phyloP scores from a whole-genome alignment of 441 rosid genomes.

The Gossypium laxum region DNA sequence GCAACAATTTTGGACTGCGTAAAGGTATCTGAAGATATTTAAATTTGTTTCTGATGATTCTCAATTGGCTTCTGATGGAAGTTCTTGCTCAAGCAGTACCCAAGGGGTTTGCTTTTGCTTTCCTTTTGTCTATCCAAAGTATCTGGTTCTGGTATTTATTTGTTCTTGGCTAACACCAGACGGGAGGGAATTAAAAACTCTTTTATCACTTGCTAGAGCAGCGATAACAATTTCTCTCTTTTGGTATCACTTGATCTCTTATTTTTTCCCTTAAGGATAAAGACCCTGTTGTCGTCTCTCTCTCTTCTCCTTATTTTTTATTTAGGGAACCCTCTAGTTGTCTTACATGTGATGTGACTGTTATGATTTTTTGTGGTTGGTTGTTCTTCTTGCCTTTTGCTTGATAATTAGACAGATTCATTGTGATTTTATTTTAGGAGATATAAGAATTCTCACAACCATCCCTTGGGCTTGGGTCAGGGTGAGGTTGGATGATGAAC shows the following conservation, averaged over 20 bases:
- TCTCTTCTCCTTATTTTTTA: background rate
- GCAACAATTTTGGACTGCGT: constrained; percentile 94
- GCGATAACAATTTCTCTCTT: background rate
- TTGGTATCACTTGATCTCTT: background rate
- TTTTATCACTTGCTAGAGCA: background rate
- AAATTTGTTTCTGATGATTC: constrained; percentile 18
- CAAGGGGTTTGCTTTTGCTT: background rate
- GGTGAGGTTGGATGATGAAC: background rate
- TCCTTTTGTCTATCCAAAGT: background rate
- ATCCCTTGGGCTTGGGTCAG: background rate
- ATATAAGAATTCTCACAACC: background rate
- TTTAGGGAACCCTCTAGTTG: background rate
- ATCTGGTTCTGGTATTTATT: background rate
- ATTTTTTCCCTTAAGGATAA: background rate
- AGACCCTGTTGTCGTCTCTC: background rate
- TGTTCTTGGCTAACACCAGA: background rate
- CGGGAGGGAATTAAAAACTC: background rate
- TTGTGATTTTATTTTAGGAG: background rate
- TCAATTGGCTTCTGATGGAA: no score
- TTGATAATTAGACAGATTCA: background rate
- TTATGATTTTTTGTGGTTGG: no score
- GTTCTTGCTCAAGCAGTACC: constrained; percentile 7
- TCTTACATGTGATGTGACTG: no score
- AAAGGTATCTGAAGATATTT: constrained; percentile 44
- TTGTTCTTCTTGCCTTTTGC: background rate